Evolutionary conservation across 1,284 basidiomycete genomes (phyloP), one percentile per base, ranked within the genome.

Genomic region (Caloboletus firmus): DNA sequence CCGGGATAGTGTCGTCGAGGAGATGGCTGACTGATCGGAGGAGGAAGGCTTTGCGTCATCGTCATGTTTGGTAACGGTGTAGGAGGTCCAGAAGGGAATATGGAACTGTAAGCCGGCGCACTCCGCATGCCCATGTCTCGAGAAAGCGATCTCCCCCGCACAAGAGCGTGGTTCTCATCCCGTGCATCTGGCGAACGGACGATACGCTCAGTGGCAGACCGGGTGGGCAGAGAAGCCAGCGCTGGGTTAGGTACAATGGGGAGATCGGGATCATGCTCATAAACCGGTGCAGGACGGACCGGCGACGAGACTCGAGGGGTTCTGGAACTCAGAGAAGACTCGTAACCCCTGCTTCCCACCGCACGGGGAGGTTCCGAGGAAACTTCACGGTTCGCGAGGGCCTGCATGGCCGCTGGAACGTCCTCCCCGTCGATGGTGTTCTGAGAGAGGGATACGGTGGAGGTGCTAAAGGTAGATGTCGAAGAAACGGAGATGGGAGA

Each of bases 81-180:
- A 15, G 66, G 66, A 28, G 65, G 70, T 13, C 66, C 69, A 17
- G 70, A 68, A 1, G 70, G 70, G 52, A 72, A 72, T 26, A 69
- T 67, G 4, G 66, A 48, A 31, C 65, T 70, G 45, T 72, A 72
- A 15, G 70, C 69, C 2, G 70, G 67, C 11, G 70, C 70, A 45
- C 67, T 72, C 42, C 67, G 68, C 59, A 71, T 63, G 3, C 67
- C 55, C 51, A 65, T 49, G 26, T 68, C 67, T 17, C 70, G 55
- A 15, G 70, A 70, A 35, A 70, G 56, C 28, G 66, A 71, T 47
- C 67, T 60, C 4, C 68, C 68, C 3, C 70, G 65, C 26, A 67
- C 63, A n/a, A 67, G 57, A 13, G 57, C 57, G 5, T 65, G 57
- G 44, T 61, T 69, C n/a, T 69, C 69, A 10, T 71, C 67, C 35